Base-by-base conservation (phyloP, 345 rosid species). In the Noccaea caerulescens region DNA sequence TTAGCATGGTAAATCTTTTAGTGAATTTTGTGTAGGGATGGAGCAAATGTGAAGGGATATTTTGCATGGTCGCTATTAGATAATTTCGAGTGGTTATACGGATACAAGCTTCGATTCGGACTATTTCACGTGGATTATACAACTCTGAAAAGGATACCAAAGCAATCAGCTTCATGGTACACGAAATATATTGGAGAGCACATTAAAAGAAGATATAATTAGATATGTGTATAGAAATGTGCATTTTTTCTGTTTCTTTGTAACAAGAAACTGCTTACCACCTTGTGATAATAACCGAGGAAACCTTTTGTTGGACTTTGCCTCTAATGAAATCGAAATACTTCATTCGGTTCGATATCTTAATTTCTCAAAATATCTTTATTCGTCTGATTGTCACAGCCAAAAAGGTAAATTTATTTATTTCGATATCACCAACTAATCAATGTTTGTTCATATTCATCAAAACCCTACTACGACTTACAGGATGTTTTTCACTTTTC, bases 61-160 rank as follows among this genome's bases (percentile, higher is more conserved):
- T 88, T 87, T 11, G 75, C 79, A 8, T 89, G 96, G 96, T 85
- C 94, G 14, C 74, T 92, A 79, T 84, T 89, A 6, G 96, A 92
- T 77, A 80, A 87, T 27, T 89, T 87, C 20, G 98, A 92, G 75
- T 89, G 96, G 92, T 56, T 58, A 12, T 79, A 50, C 10, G 93
- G 96, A 39, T 86, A 80, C 68, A 81, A 84, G 32, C 51, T 76
- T 38, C 72, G 88, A 50, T 87, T 87, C 59, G 91, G 93, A 4
- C 81, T 91, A 61, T 74, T 81, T 74, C 73, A 86, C 70, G 90
- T 89, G 38, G 84, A 89, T 61, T 72, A 45, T 69, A 41, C 74
- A 54, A 86, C 89, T 12, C 85, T 80, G 43, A 79, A 74, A 76
- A 77, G 92, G 79, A 86, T 87, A 58, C 87, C 79, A 1, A 91